phyloP scores from a whole-genome alignment of 257 asterid genomes.

The Marsdenia floribunda region DNA sequence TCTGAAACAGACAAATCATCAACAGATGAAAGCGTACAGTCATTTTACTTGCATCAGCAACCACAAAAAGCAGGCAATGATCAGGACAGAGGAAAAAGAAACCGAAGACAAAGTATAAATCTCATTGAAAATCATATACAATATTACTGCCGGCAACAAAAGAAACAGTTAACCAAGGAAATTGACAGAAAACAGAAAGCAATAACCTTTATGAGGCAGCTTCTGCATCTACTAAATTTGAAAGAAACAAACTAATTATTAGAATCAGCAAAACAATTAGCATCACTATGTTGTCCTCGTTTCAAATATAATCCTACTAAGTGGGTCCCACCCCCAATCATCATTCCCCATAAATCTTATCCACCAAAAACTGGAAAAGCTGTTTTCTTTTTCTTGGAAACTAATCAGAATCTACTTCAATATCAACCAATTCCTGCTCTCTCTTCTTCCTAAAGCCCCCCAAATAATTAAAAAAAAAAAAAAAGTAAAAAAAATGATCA shows the following conservation, averaged over 20 bases:
- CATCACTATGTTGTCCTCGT: background rate
- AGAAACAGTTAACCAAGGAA: background rate
- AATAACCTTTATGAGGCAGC: conserved; percentile 14
- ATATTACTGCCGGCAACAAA: background rate
- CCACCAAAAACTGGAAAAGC: conserved; percentile 2
- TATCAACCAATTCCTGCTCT: conserved; percentile 10
- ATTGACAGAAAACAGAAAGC: conserved; percentile 10
- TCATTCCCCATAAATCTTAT: conserved; percentile 16
- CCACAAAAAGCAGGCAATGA: background rate
- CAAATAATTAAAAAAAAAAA: background rate
- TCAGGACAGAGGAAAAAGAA: background rate
- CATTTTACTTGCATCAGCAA: background rate
- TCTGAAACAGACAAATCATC: background rate
- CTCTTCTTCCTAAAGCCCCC: background rate
- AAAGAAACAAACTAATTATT: conserved; percentile 20
- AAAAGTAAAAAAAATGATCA: no score
- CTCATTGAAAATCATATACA: background rate
- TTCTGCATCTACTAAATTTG: conserved; percentile 2
- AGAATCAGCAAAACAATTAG: background rate
- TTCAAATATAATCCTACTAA: conserved; percentile 8
- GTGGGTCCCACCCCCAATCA: conserved; percentile 30
- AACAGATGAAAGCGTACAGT: background rate
- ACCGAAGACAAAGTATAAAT: background rate
- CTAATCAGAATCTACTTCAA: conserved; percentile 11
- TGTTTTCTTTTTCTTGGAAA: background rate